phyloP scores from a whole-genome alignment of 202 grass and related monocot genomes.

The Saccharum hybrid region DNA sequence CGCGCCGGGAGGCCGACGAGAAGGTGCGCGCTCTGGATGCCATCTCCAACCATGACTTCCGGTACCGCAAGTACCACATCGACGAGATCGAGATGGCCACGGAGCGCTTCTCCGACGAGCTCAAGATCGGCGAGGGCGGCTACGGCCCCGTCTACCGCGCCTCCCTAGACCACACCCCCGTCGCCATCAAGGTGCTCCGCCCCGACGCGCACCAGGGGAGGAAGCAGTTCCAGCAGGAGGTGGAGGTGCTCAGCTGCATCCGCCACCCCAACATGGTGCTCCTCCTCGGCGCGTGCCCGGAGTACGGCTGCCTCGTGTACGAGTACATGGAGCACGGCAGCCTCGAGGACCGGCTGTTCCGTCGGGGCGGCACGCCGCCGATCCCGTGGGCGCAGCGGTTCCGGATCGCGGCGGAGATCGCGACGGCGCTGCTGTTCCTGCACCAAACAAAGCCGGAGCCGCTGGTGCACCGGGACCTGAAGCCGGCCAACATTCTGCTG shows the following conservation, averaged over 20 bases:
- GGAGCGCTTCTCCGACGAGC: constrained; percentile 68
- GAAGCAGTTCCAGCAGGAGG: constrained; percentile 98
- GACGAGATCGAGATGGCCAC: constrained; percentile 89
- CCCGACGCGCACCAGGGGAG: constrained; percentile 79
- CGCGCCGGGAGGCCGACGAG: constrained; percentile 78
- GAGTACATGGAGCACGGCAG: constrained; percentile 97
- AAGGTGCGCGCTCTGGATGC: constrained; percentile 70
- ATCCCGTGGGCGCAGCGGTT: constrained; percentile 77
- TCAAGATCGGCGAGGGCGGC: constrained; percentile 94
- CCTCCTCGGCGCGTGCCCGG: constrained; percentile 83
- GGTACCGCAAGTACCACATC: constrained; percentile 82
- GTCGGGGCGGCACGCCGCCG: constrained; percentile 60
- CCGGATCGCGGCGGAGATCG: constrained; percentile 79
- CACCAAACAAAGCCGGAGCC: constrained; percentile 93
- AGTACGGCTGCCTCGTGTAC: constrained; percentile 92
- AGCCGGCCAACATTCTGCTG: constrained; percentile 95
- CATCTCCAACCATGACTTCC: constrained; percentile 64
- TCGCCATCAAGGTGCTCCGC: constrained; percentile 84
- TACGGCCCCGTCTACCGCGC: constrained; percentile 93
- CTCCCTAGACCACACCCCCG: constrained; percentile 81
- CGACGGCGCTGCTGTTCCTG: constrained; percentile 80
- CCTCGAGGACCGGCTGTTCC: constrained; percentile 81
- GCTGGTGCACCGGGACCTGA: constrained; percentile 90
- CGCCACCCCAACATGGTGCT: constrained; percentile 98
- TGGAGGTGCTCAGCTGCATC: constrained; percentile 90